These are phyloP conservation scores for Flaveria robusta DNA, from an alignment of 129 eudicot genomes.

Conservation along the genomic window DNA sequence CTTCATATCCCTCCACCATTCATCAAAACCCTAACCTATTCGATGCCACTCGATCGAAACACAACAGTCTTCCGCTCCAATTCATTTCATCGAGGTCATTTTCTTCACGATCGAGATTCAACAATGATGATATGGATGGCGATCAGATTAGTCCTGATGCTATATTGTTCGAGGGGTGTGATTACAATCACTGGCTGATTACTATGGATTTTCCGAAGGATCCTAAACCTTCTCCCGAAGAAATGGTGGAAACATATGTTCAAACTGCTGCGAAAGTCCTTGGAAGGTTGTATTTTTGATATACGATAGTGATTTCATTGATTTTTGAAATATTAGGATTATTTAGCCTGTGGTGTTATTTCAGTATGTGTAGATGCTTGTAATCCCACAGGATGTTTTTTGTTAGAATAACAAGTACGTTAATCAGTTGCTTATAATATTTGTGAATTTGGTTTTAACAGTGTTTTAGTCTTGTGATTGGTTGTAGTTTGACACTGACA, in stretches of 20 bases:
- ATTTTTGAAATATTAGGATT: not conserved
- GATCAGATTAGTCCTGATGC: constrained; percentile 67
- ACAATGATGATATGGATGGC: constrained; percentile 32
- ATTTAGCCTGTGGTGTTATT: not conserved
- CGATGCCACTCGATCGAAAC: constrained; percentile 12
- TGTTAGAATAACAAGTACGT: constrained; percentile 1
- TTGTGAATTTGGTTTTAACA: not conserved
- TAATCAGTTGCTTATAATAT: not conserved
- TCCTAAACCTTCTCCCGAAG: constrained; percentile 49
- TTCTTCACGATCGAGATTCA: constrained; percentile 34
- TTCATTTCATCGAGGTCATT: constrained; percentile 14
- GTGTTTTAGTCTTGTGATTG: not conserved
- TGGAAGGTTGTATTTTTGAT: constrained; percentile 56
- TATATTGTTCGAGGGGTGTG: constrained; percentile 90
- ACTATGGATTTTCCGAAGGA: constrained; percentile 79
- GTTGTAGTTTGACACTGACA: not conserved
- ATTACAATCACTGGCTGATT: constrained; percentile 92
- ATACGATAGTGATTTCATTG: not conserved
- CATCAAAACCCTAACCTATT: constrained; percentile 39
- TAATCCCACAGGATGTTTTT: not conserved
- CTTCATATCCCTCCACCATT: not conserved
- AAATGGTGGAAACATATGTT: constrained; percentile 75
- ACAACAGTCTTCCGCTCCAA: constrained; percentile 11
- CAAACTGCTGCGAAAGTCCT: constrained; percentile 74
- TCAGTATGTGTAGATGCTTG: not conserved